Percentiles rank a stretch among this genome's conserved stretches.
phyloP scores from a whole-genome alignment of 140 eudicot genomes.

The Ambrosia hybrid region DNA sequence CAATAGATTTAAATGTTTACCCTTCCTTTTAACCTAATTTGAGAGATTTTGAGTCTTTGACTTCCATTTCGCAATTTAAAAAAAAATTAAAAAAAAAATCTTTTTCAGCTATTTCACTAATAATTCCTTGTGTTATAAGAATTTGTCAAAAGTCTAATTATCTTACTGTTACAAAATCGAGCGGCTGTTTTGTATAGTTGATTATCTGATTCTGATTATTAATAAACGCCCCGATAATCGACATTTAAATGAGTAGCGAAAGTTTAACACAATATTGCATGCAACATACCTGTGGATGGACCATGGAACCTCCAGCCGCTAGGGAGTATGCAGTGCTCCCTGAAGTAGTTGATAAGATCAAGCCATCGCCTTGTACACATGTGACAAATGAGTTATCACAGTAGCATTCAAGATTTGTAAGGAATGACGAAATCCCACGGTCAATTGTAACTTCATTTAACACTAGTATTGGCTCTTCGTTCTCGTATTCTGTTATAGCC shows the following conservation, averaged over 20 bases:
- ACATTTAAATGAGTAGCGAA: no score
- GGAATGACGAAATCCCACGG: slow-evolving; percentile 90
- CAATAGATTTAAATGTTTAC: no score
- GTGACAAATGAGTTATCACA: slow-evolving; percentile 87
- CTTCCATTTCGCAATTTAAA: no score
- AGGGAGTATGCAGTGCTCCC: slow-evolving; percentile 98
- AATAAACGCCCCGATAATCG: background rate
- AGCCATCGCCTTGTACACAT: slow-evolving; percentile 93
- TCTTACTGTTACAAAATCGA: background rate
- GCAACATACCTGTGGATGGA: slow-evolving; percentile 82
- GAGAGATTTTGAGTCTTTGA: no score
- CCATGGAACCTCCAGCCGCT: slow-evolving; percentile 99
- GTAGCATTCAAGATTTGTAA: slow-evolving; percentile 90
- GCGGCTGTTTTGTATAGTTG: background rate
- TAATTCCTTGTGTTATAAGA: background rate
- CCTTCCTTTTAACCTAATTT: no score
- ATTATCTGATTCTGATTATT: background rate
- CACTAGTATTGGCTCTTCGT: slow-evolving; percentile 81
- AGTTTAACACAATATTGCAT: background rate
- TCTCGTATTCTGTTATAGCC: slow-evolving; percentile 66
- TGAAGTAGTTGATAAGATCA: slow-evolving; percentile 86
- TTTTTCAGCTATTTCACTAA: background rate
- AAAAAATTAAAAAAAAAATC: no score
- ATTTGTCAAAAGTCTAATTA: background rate
- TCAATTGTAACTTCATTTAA: slow-evolving; percentile 94